These are phyloP conservation scores for Schizothecium vesticola DNA, from an alignment of 495 filamentous ascomycete species.

Conservation along the genomic window DNA sequence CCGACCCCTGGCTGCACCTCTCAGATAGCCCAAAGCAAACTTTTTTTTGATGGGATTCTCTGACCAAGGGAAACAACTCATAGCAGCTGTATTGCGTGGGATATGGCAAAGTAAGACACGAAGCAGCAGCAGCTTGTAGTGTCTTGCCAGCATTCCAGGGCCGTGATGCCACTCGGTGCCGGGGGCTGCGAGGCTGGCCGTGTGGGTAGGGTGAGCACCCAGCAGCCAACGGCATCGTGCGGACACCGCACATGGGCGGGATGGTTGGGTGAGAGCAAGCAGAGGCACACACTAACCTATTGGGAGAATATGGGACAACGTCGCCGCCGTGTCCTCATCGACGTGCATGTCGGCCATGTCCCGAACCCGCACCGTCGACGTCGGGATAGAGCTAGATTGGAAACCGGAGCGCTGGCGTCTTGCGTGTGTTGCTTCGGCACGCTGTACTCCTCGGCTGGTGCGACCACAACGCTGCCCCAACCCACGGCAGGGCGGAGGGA, in stretches of 20 bases:
- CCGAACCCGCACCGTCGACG: conserved; percentile 4
- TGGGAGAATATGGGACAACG: conserved; percentile 43
- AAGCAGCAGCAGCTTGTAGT: neutral
- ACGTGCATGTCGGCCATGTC: conserved; percentile 32
- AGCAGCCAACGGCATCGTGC: conserved; percentile 35
- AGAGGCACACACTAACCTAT: conserved; percentile 41
- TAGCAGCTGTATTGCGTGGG: conserved; percentile 13
- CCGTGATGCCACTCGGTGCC: conserved; percentile 22
- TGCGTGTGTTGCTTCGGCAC: neutral
- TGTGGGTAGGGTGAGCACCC: conserved; percentile 10
- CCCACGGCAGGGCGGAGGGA: conserved; percentile 1
- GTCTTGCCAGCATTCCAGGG: neutral
- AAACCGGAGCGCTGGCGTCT: neutral
- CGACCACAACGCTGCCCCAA: neutral
- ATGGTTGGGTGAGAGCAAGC: conserved; percentile 39
- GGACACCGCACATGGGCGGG: conserved; percentile 38
- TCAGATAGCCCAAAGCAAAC: neutral
- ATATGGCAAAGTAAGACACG: neutral
- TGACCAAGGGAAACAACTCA: conserved; percentile 17
- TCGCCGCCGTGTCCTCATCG: conserved; percentile 36
- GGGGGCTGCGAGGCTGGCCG: conserved; percentile 20
- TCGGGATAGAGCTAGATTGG: conserved; percentile 1
- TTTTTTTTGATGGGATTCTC: conserved; percentile 1
- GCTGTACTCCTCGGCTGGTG: neutral
- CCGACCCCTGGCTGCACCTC: neutral